Evolutionary conservation across 345 rosid genomes (phyloP).

Genomic region (Tarenaya hassleriana): DNA sequence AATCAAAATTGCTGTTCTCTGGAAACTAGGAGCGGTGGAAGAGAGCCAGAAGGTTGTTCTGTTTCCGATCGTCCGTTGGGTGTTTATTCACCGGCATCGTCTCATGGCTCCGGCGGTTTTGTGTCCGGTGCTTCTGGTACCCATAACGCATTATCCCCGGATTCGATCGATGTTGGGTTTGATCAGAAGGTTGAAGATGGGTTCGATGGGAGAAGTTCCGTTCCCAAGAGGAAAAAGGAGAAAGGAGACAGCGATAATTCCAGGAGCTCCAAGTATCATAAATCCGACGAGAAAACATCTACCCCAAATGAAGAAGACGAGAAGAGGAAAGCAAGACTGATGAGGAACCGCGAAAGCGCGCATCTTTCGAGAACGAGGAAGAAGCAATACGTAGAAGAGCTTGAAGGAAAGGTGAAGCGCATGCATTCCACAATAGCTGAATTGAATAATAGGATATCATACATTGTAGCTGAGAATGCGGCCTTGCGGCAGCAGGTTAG

Average conservation of each 20-base stretch:
- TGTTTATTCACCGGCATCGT: slow-evolving; percentile 35
- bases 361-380: slow-evolving; percentile 88
- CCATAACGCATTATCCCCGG: slow-evolving; percentile 32
- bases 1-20: slow-evolving; percentile 24
- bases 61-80: no score
- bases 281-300: slow-evolving; percentile 25
- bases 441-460: no score
- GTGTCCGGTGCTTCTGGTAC: slow-evolving; percentile 18
- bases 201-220: slow-evolving; percentile 15
- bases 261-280: slow-evolving; percentile 37
- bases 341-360: slow-evolving; percentile 92
- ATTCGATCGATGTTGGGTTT: slow-evolving; percentile 27
- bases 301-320: slow-evolving; percentile 38
- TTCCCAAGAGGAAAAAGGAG: slow-evolving; percentile 50
- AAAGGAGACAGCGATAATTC: slow-evolving; percentile 32
- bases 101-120: slow-evolving; percentile 47
- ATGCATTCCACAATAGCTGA: no score
- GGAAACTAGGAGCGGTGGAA: slow-evolving; percentile 15
- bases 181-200: slow-evolving; percentile 45
- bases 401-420: no score
- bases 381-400: slow-evolving; percentile 87
- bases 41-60: slow-evolving; percentile 16
- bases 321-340: slow-evolving; percentile 57
- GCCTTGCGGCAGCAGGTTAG: slow-evolving; percentile 67
- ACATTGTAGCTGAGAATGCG: no score